Base-by-base conservation (phyloP, 2,329 filamentous ascomycete species). In the Cytospora schulzeri region DNA sequence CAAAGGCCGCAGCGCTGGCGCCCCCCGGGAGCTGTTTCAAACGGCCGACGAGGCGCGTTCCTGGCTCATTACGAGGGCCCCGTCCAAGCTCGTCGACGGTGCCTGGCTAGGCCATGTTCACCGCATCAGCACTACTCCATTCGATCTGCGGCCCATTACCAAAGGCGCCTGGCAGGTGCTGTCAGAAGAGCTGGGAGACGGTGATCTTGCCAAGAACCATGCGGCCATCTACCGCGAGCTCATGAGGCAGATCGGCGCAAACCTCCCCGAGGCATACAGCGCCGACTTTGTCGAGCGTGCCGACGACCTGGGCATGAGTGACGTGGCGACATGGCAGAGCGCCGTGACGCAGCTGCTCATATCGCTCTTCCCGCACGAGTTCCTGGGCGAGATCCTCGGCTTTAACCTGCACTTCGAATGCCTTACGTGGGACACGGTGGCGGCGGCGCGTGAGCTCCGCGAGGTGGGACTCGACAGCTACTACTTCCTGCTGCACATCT, bases 121-220 rank as follows among this genome's bases (percentile, higher is more conserved):
- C 68, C 77, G 79, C 54, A 73, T 78, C 51, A 79, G 71, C 19
- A 51, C 15, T 26, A 81, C 78, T 0, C 79, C 79, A 4, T 80
- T 81, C 66, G 67, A 69, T 11, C 70, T 79, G 24, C 75, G 75
- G 4, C 69, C 67, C 12, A 71, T 78, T 17, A 78, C 76, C 41
- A 80, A 80, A 63, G 72, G 77, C 35, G 77, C 77, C 4, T 83
- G 81, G 81, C 81, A 81, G 66, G 75, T 82, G 8, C 72, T 83
- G 58, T 80, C 79, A 0, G 81, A 84, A 66, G 82, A 84, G 66
- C 72, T 83, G 7, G 82, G 81, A 0, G 79, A 83, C 67, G 82
- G 81, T 0, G 76, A 83, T 65, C 66, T 78, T 8, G 69, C 71
- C 14, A 79, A 80, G 69, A 78, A 83, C 63, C 81, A 84, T 63